Percentiles rank a stretch among this genome's conserved stretches.
phyloP scores from a whole-genome alignment of 2,329 filamentous ascomycete species.

The Microdochium nivale region DNA sequence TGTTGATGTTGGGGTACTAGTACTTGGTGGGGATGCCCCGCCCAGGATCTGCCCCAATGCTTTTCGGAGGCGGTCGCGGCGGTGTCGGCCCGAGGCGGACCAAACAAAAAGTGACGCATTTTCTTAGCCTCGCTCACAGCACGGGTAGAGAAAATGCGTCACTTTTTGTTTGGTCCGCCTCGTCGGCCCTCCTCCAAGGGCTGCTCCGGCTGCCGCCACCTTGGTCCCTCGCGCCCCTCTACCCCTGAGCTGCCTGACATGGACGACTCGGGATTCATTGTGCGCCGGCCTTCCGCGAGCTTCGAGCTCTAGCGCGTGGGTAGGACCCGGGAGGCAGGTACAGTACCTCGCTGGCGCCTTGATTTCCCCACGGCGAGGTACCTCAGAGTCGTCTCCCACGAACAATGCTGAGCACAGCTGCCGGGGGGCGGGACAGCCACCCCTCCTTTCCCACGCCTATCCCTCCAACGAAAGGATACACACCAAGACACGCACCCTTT shows the following conservation, averaged over 20 bases:
- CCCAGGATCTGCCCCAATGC: conserved; percentile 19
- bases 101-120: too few species aligned
- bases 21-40: conserved; percentile 9
- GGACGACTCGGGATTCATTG: too few species aligned
- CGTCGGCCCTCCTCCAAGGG: not conserved
- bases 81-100: conserved; percentile 4
- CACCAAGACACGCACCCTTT: not conserved
- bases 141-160: too few species aligned
- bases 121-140: too few species aligned
- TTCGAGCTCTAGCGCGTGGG: not conserved
- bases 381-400: not conserved
- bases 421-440: not conserved
- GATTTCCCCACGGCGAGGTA: not conserved
- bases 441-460: not conserved
- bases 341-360: not conserved
- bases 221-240: too few species aligned
- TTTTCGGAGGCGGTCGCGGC: conserved; percentile 13
- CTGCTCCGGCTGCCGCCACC: too few species aligned
- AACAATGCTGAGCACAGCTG: not conserved
- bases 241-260: too few species aligned
- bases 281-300: too few species aligned
- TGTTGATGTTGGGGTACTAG: conserved; percentile 24
- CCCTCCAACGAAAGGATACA: not conserved
- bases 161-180: too few species aligned
- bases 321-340: not conserved